Evolutionary conservation across 768 basidiomycete species (phyloP), one percentile per base, ranked within the genome.

Genomic region (Asterophora parasitica): DNA sequence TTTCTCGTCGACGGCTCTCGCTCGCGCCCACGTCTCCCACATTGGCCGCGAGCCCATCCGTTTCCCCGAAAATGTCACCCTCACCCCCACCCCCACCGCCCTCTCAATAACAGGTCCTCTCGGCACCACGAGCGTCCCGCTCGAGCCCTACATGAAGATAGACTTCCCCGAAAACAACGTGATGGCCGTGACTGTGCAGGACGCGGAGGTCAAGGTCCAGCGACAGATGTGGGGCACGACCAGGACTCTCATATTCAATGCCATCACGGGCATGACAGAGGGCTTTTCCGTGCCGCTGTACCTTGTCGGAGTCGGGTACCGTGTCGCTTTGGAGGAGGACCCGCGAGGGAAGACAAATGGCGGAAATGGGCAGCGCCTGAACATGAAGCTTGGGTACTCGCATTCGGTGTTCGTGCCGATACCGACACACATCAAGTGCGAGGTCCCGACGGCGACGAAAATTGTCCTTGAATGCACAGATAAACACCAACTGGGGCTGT

Each of bases 161-260:
- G 65, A 65, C 42, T 69, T 71, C 40, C 65, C 73, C 1, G 62
- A 69, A 33, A 60, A 67, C 37, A 61, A 66, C 49, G 62, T 62
- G 11, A 60, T 78, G 56, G 63, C 69, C n/a, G 61, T 79, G 17
- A 51, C 75, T 6, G 82, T 95, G 36, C 76, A 85, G 54, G 74
- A 92, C 58, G 73, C 85, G 1, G 71, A 75, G 34, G 62, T 81
- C 42, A 88, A 90, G 63, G 69, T 79, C 44, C 94, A 97, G 65
- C 81, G 90, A 35, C 79, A 85, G 49, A 85, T 90, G 77, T 98
- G 95, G 94, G 95, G 95, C n/a, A 82, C 90, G 37, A 94, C 91
- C 11, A 82, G 94, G 44, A 87, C 92, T 0, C 76, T 93, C 55
- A 88, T 97, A 62, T 73, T 77, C 54, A 97, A 98, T 62, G 93